Conservation (phyloP, 2,329 filamentous ascomycete genomes). For the Stemphylium vesicarium region DNA sequence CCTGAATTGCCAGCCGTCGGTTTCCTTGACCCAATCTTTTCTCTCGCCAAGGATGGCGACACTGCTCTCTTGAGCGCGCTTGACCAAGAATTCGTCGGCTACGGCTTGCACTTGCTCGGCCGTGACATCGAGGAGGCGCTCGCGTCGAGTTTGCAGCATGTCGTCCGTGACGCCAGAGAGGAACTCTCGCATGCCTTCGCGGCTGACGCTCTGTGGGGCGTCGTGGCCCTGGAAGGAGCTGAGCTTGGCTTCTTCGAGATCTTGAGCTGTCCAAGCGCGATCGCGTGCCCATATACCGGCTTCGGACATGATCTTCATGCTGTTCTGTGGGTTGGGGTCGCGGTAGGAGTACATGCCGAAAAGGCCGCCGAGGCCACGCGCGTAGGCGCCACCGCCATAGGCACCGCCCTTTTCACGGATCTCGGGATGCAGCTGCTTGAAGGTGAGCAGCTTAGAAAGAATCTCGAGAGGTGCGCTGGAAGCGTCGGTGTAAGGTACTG, state of each 20-base stretch:
- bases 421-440: constrained; percentile 96
- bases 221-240: constrained; percentile 92
- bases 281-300: constrained; percentile 84
- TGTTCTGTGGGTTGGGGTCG: constrained; percentile 92
- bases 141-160: constrained; percentile 85
- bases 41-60: constrained; percentile 82
- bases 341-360: constrained; percentile 98
- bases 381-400: constrained; percentile 90
- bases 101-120: constrained; percentile 79
- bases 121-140: constrained; percentile 85
- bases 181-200: constrained; percentile 87
- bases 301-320: constrained; percentile 80
- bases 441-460: constrained; percentile 87
- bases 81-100: constrained; percentile 81
- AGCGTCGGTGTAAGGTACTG: constrained; percentile 79
- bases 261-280: constrained; percentile 78
- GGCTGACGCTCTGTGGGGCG: constrained; percentile 83
- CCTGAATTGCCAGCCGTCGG: constrained; percentile 74
- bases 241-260: constrained; percentile 95
- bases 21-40: constrained; percentile 70
- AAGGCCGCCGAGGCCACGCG: constrained; percentile 77
- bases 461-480: constrained; percentile 84
- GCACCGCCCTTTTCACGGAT: constrained; percentile 97
- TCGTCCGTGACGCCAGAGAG: constrained; percentile 83
- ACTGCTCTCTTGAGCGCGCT: constrained; percentile 67